Base-by-base conservation (phyloP, 2,329 filamentous ascomycete species). In the Lachnellula arida region DNA sequence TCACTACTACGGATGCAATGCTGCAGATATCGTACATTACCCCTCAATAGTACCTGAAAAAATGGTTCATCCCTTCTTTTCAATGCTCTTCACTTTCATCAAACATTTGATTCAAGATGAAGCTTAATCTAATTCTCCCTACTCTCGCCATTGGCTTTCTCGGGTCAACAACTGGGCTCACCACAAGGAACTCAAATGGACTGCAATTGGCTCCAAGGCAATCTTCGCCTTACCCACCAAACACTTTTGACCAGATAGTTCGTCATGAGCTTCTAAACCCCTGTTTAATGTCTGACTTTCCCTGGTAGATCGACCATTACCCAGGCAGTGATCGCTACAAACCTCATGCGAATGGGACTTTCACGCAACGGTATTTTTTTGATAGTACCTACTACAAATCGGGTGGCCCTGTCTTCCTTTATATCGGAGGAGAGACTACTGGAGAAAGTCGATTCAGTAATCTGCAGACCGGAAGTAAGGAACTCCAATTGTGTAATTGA, bases 281-380 rank as follows among this genome's bases (percentile, higher is more conserved):
- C 2, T 48, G 8, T n/a, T 48, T 46, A 17, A 19, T 39, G 28
- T 49, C 35, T 58, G 35, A 60, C 51, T 49, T 39, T 49, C 4
- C 39, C 8, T 14, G 53, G 59, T 66, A 74, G 65, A 76, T 78
- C 59, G 76, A 78, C 59, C 76, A 78, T 64, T 77, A 77, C 48
- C 75, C 72, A 7, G 56, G 72, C n/a, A 69, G 67, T 39, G 59
- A 66, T n/a, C 65, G 66, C 8, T 77, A 76, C 63, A 62, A 63
- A 12, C 73, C 71, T 4, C 75, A 74, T 60, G 72, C 72, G 12
- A 73, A 75, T 55, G 76, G 70, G 17, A 82, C 78, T 1, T 82
- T 81, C 64, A 73, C 73, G 49, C 79, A 82, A 65, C 74, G 78
- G 47, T 83, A 80, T 64, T 81, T 78, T 63, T 78, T 81, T 46